Evolutionary conservation across 2,329 filamentous ascomycete species (phyloP).

Genomic region (Sarocladium brachiariae): DNA sequence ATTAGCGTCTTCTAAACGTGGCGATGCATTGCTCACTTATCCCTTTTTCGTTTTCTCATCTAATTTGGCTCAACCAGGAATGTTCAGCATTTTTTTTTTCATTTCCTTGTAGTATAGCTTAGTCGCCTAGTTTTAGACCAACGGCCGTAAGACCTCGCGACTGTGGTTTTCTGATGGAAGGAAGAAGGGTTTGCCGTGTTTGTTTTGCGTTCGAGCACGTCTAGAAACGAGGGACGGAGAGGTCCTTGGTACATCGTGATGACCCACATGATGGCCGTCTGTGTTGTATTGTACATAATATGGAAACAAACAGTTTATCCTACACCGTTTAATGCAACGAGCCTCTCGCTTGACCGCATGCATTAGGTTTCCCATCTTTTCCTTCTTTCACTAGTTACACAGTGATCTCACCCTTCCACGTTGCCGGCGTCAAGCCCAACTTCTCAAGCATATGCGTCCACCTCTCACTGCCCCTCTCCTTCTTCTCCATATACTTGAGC

Average conservation of each 20-base stretch:
- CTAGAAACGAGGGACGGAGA: too few species aligned
- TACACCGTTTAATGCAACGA: conserved; percentile 29
- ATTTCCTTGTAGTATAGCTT: conserved; percentile 19
- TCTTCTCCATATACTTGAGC: conserved; percentile 76
- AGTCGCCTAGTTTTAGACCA: conserved; percentile 4
- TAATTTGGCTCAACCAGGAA: conserved; percentile 6
- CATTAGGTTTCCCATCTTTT: conserved; percentile 14
- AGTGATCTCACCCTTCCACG: conserved; percentile 82
- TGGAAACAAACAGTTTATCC: conserved; percentile 22
- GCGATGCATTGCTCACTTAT: conserved; percentile 11
- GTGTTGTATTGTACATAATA: conserved; percentile 33
- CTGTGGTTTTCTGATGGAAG: neutral
- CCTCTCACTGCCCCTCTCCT: conserved; percentile 83
- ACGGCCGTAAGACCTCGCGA: neutral
- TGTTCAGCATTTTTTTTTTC: conserved; percentile 25
- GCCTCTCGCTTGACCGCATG: conserved; percentile 12
- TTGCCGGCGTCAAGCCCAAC: conserved; percentile 78
- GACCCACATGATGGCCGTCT: conserved; percentile 2
- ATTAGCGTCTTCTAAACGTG: conserved; percentile 95
- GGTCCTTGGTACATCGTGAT: conserved; percentile 7
- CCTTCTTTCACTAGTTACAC: conserved; percentile 18
- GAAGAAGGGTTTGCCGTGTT: neutral
- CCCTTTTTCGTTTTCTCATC: conserved; percentile 18
- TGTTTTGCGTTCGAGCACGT: too few species aligned
- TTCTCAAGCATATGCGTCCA: conserved; percentile 83